Conservation (phyloP, 2,329 filamentous ascomycete species). For the Celoporthe dispersa region DNA sequence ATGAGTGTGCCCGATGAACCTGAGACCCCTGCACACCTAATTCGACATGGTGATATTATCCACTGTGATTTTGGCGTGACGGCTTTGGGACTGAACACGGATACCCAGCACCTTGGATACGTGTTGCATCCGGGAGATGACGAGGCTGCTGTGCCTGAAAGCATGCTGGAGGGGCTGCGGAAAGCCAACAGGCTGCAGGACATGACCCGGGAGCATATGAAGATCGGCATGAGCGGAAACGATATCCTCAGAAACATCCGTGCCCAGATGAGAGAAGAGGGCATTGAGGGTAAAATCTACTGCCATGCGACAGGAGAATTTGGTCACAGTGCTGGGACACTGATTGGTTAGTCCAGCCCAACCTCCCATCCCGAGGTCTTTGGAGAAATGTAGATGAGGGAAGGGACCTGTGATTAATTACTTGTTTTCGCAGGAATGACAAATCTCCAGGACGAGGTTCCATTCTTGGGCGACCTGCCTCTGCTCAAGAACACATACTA, state of each 20-base stretch:
- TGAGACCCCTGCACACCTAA: conserved; percentile 35
- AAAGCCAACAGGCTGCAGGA: conserved; percentile 55
- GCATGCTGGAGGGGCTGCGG: conserved; percentile 47
- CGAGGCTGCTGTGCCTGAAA: conserved; percentile 46
- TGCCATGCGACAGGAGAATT: conserved; percentile 56
- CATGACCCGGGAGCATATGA: conserved; percentile 50
- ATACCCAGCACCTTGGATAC: conserved; percentile 56
- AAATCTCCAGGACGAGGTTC: conserved; percentile 53
- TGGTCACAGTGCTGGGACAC: conserved; percentile 53
- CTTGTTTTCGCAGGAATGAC: conserved; percentile 47
- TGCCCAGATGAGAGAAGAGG: conserved; percentile 47
- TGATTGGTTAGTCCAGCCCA: conserved; percentile 45
- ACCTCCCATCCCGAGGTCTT: too few species aligned
- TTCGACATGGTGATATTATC: conserved; percentile 51
- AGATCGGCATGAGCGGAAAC: conserved; percentile 49
- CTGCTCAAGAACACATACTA: conserved; percentile 52
- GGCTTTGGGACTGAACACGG: conserved; percentile 52
- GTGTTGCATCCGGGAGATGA: conserved; percentile 49
- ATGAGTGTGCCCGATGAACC: conserved; percentile 25
- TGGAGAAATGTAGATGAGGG: too few species aligned
- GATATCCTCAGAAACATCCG: conserved; percentile 46
- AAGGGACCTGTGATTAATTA: conserved; percentile 8
- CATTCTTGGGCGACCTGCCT: conserved; percentile 50
- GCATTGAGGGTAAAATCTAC: conserved; percentile 53
- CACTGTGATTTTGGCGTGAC: conserved; percentile 56